Percentiles rank a stretch among this genome's conserved stretches.
These are phyloP conservation scores for Cinnamomum chago DNA, from an alignment of 164 flowering plant genomes.

Conservation along the genomic window DNA sequence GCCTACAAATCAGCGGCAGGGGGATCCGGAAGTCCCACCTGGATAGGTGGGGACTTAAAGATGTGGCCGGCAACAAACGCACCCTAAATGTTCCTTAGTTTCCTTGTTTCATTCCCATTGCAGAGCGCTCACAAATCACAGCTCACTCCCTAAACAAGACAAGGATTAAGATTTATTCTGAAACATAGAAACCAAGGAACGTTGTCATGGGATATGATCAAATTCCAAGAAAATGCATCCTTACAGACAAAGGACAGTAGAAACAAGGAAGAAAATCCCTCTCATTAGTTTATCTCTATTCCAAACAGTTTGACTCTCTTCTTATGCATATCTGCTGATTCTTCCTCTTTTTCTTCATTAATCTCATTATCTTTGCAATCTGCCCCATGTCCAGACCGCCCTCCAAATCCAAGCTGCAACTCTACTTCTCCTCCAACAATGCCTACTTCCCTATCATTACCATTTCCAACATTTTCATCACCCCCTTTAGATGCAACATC, in stretches of 20 bases:
- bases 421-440: slow-evolving; percentile 6
- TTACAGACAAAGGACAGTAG: not conserved
- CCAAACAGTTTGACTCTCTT: slow-evolving; percentile 35
- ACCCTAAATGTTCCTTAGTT: too few relatives aligned
- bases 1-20: too few relatives aligned
- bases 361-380: slow-evolving; percentile 4
- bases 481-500: slow-evolving; percentile 12
- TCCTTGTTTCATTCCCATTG: too few relatives aligned
- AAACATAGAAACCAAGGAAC: too few relatives aligned
- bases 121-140: too few relatives aligned
- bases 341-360: not conserved
- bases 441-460: too few relatives aligned
- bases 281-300: slow-evolving; percentile 21
- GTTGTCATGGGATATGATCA: too few relatives aligned
- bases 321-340: not conserved
- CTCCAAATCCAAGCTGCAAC: slow-evolving; percentile 12
- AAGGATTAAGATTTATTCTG: too few relatives aligned
- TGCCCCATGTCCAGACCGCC: not conserved
- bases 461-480: not conserved
- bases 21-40: too few relatives aligned
- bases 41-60: too few relatives aligned
- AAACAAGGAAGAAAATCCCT: not conserved
- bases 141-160: too few relatives aligned
- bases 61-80: too few relatives aligned
- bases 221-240: not conserved